Percentiles rank a stretch among this genome's conserved stretches.
These are phyloP conservation scores for Juglanconis juglandina DNA, from an alignment of 2,329 filamentous ascomycete genomes.

Conservation along the genomic window DNA sequence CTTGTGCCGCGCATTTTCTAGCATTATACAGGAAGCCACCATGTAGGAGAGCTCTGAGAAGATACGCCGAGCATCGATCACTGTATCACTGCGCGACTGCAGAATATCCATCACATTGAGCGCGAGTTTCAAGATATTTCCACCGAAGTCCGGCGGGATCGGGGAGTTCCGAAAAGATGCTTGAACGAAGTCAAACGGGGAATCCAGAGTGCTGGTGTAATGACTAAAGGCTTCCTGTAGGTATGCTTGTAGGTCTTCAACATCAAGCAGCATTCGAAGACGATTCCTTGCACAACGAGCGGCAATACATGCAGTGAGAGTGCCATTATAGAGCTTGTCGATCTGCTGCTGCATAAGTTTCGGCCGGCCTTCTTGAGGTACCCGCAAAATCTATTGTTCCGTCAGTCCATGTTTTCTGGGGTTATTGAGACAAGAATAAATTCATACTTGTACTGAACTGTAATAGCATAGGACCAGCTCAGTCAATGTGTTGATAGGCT, in stretches of 20 bases:
- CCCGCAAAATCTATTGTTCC: constrained; percentile 31
- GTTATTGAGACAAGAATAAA: not conserved
- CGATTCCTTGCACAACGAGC: constrained; percentile 34
- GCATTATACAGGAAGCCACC: constrained; percentile 48
- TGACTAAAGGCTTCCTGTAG: constrained; percentile 49
- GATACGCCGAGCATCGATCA: constrained; percentile 30
- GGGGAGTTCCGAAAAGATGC: constrained; percentile 42
- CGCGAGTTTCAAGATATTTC: constrained; percentile 47
- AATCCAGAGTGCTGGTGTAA: constrained; percentile 40
- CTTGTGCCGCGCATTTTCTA: constrained; percentile 39
- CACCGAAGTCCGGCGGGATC: constrained; percentile 45
- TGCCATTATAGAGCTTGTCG: constrained; percentile 37
- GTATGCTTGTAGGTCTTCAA: constrained; percentile 44
- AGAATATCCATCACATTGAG: constrained; percentile 8
- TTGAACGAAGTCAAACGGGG: constrained; percentile 49
- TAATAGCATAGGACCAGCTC: constrained; percentile 44
- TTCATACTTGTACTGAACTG: constrained; percentile 33
- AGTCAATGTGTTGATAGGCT: constrained; percentile 34
- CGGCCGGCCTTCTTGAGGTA: constrained; percentile 39
- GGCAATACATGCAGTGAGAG: constrained; percentile 32
- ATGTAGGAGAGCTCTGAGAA: constrained; percentile 43
- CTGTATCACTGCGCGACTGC: not conserved
- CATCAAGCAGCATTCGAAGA: constrained; percentile 43
- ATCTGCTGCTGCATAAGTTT: constrained; percentile 44
- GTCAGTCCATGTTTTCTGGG: not conserved